Conservation (phyloP, 148 eudicot genomes). For the Beta vulgaris region DNA sequence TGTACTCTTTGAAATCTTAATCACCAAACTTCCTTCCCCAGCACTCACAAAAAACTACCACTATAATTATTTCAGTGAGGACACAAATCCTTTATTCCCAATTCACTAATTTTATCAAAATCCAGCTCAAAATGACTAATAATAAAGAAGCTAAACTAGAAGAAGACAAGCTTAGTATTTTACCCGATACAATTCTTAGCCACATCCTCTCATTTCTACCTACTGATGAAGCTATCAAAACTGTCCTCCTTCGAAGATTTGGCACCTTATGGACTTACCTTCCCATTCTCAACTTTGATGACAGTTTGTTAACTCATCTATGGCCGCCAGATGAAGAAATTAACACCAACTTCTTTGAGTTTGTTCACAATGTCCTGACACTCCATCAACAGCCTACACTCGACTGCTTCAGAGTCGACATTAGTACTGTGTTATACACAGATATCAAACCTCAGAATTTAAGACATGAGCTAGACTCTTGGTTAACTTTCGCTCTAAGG, state of each 20-base stretch:
- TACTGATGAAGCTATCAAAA: constrained; percentile 20
- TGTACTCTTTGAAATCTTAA: neutral
- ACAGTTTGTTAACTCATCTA: neutral
- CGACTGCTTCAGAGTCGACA: neutral
- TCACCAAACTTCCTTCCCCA: neutral
- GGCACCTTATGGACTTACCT: constrained; percentile 22
- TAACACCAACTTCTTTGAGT: neutral
- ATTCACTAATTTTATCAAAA: neutral
- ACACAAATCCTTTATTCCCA: neutral
- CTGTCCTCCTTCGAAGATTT: constrained; percentile 17
- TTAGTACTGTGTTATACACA: neutral
- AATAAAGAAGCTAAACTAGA: neutral
- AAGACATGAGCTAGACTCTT: neutral
- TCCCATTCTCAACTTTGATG: constrained; percentile 8
- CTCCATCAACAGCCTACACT: constrained; percentile 6
- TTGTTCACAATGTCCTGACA: neutral
- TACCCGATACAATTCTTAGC: constrained; percentile 21
- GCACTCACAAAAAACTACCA: neutral
- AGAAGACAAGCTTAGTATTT: constrained; percentile 23
- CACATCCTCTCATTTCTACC: constrained; percentile 31
- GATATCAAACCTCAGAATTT: neutral
- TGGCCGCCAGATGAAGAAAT: neutral
- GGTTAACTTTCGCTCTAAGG: constrained; percentile 14
- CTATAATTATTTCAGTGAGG: neutral
- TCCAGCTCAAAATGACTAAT: neutral